Evolutionary conservation across 768 basidiomycete species (phyloP).

Genomic region (Mycena maculata): DNA sequence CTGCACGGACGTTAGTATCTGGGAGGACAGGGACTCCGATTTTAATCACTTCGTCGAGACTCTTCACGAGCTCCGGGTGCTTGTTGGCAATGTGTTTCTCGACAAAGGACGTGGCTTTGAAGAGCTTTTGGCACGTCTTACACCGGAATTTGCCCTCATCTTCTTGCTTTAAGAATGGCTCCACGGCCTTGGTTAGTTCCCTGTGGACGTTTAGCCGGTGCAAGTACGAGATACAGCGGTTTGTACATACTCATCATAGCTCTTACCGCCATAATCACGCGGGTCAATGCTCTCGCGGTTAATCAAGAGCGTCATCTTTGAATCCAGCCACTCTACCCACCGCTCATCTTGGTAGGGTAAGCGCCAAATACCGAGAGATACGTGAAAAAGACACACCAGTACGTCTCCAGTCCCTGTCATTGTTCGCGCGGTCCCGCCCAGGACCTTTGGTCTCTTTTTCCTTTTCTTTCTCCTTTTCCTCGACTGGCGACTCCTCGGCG

Average conservation of each 20-base stretch:
- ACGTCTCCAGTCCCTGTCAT: conserved; percentile 62
- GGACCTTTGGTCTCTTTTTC: conserved; percentile 44
- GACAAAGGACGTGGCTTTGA: conserved; percentile 96
- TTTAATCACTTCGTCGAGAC: conserved; percentile 81
- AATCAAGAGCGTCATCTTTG: conserved; percentile 84
- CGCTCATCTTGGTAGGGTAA: conserved; percentile 71
- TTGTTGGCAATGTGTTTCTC: conserved; percentile 98
- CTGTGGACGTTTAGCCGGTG: conserved; percentile 60
- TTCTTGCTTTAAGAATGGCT: conserved; percentile 90
- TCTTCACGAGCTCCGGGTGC: conserved; percentile 86
- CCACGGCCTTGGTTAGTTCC: conserved; percentile 82
- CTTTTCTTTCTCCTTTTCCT: conserved; percentile 54
- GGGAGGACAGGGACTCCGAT: conserved; percentile 6
- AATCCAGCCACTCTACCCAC: conserved; percentile 91
- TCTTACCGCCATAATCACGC: conserved; percentile 89
- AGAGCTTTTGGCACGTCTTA: conserved; percentile 95
- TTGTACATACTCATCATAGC: conserved; percentile 83
- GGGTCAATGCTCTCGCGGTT: conserved; percentile 86
- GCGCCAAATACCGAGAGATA: conserved; percentile 22
- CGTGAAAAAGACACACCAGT: conserved; percentile 64
- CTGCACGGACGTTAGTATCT: conserved; percentile 52
- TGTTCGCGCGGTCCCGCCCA: conserved; percentile 43
- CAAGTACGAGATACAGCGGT: conserved; percentile 6
- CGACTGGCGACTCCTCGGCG: conserved; percentile 47
- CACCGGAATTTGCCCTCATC: conserved; percentile 98